Evolutionary conservation across 164 flowering plant species (phyloP).

Genomic region (Aristolochia californica): DNA sequence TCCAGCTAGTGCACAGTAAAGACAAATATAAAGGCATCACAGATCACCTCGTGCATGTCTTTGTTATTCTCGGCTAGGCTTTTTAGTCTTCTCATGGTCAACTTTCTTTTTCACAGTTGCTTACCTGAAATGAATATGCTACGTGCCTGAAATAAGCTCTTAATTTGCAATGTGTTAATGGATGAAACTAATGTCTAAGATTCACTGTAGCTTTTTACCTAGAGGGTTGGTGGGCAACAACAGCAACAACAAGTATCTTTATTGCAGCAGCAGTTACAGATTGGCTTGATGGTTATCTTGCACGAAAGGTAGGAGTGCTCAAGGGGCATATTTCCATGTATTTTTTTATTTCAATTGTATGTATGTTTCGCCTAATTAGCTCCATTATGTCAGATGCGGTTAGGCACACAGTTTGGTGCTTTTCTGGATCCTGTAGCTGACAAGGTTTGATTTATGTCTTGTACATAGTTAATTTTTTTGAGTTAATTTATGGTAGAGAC

Average conservation of each 20-base stretch:
- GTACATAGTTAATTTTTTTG: not conserved
- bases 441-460: slow-evolving; percentile 40
- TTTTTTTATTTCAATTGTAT: not conserved
- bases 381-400: slow-evolving; percentile 56
- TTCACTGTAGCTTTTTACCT: slow-evolving; percentile 53
- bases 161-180: not conserved
- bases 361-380: slow-evolving; percentile 2
- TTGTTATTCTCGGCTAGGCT: too few species aligned
- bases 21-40: too few species aligned
- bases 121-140: not conserved
- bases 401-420: slow-evolving; percentile 86
- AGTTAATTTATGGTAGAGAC: not conserved
- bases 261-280: slow-evolving; percentile 88
- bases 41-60: too few species aligned
- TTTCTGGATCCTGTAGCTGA: slow-evolving; percentile 99
- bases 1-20: too few species aligned
- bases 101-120: too few species aligned
- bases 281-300: slow-evolving; percentile 99
- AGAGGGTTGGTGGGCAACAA: slow-evolving; percentile 72
- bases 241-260: slow-evolving; percentile 77
- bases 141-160: not conserved
- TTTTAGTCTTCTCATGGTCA: too few species aligned
- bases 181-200: slow-evolving; percentile 10
- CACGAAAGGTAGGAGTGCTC: slow-evolving; percentile 53
- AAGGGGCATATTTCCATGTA: not conserved